Conservation (phyloP, 257 asterid genomes). For the Nicotiana attenuata region DNA sequence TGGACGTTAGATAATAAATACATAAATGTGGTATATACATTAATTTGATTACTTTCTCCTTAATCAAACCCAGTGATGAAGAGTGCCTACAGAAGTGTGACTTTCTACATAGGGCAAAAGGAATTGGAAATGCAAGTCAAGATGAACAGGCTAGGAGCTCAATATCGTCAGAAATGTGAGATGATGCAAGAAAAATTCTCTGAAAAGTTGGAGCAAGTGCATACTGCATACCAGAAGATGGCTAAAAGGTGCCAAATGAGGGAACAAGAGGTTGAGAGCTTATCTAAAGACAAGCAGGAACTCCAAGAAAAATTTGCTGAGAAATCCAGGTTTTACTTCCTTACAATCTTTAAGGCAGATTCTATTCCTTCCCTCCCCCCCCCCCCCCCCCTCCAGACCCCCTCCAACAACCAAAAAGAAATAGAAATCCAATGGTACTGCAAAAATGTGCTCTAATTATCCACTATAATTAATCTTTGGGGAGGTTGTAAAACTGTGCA, state of each 20-base stretch:
- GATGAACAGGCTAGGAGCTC: slow-evolving; percentile 69
- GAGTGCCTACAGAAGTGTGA: slow-evolving; percentile 59
- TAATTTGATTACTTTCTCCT: slow-evolving; percentile 23
- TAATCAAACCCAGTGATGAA: slow-evolving; percentile 52
- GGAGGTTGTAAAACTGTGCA: no score
- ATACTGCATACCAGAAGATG: slow-evolving; percentile 82
- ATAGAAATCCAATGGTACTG: no score
- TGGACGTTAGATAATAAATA: neutral
- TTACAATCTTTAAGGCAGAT: neutral
- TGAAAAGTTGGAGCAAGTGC: slow-evolving; percentile 82
- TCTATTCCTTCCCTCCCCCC: neutral
- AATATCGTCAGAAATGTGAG: slow-evolving; percentile 85
- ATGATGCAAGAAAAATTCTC: slow-evolving; percentile 78
- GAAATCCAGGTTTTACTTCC: slow-evolving; percentile 60
- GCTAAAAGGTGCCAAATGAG: slow-evolving; percentile 75
- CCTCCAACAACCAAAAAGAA: no score
- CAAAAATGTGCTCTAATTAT: no score
- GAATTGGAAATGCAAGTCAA: slow-evolving; percentile 72
- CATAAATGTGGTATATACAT: neutral
- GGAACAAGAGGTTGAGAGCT: slow-evolving; percentile 77
- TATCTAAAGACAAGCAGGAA: slow-evolving; percentile 84
- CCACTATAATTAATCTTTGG: no score
- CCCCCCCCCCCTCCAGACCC: no score
- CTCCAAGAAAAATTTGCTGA: slow-evolving; percentile 59
- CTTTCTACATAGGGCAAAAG: no score